Conservation (phyloP, 2,329 filamentous ascomycete species). For the Coleophoma crateriformis region DNA sequence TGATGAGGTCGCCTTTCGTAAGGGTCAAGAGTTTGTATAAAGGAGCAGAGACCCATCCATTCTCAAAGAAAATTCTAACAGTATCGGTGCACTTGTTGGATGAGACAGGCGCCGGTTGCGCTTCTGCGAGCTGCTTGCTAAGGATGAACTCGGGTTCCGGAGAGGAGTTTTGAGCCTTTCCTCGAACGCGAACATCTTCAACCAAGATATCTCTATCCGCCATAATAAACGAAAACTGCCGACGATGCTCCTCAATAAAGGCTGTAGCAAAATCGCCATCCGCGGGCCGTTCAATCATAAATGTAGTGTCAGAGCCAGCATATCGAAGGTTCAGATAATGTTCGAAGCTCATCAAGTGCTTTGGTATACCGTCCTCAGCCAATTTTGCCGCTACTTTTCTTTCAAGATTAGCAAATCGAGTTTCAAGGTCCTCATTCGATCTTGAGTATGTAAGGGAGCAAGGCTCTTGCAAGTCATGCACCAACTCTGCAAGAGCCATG, state of each 20-base stretch:
- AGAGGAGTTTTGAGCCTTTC: slow-evolving; percentile 68
- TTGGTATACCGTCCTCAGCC: no score
- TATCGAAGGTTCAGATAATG: slow-evolving; percentile 92
- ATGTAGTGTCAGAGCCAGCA: slow-evolving; percentile 77
- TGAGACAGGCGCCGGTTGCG: neutral
- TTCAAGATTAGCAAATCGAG: no score
- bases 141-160: slow-evolving; percentile 1
- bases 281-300: slow-evolving; percentile 77
- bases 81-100: neutral
- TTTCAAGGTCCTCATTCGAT: no score
- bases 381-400: no score
- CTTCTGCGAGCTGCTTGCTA: neutral
- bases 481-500: no score
- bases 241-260: slow-evolving; percentile 78
- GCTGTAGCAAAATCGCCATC: slow-evolving; percentile 68
- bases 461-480: no score
- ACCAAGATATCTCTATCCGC: slow-evolving; percentile 74
- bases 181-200: slow-evolving; percentile 78
- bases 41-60: slow-evolving; percentile 6
- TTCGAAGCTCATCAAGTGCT: slow-evolving; percentile 48
- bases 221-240: slow-evolving; percentile 82
- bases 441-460: no score
- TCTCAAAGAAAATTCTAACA: slow-evolving; percentile 8
- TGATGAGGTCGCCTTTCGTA: slow-evolving; percentile 62
- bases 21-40: slow-evolving; percentile 56